Percentiles rank a stretch among this genome's conserved stretches.
Evolutionary conservation across 1,139 yeast genomes (phyloP).

Genomic region (Hanseniaspora sp.): DNA sequence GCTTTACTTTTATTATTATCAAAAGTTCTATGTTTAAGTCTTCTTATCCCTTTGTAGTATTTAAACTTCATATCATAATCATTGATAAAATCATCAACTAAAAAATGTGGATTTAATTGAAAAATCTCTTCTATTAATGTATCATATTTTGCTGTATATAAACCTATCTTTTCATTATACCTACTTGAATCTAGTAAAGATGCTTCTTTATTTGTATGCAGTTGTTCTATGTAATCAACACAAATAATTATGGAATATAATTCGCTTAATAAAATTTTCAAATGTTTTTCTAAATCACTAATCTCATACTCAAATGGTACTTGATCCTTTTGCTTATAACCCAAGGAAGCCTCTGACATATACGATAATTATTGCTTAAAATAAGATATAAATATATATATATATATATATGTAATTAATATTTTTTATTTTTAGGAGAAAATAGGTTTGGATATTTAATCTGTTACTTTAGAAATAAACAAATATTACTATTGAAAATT

Average conservation of each 20-base stretch:
- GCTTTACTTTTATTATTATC: neutral
- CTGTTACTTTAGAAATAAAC: too few species aligned
- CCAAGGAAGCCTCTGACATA: neutral
- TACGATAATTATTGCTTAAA: neutral
- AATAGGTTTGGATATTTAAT: too few species aligned
- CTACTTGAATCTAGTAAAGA: neutral
- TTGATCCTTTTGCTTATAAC: neutral
- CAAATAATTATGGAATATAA: neutral
- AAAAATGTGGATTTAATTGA: conserved; percentile 1
- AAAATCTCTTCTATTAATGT: conserved; percentile 2
- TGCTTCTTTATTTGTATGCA: neutral
- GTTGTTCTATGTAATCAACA: neutral
- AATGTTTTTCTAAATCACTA: neutral
- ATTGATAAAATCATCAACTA: neutral
- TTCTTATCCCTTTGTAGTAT: conserved; percentile 9
- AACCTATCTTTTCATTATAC: neutral
- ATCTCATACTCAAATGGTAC: conserved; percentile 2
- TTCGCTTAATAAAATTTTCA: neutral
- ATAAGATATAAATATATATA: too few species aligned
- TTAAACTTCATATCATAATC: neutral
- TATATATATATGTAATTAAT: too few species aligned
- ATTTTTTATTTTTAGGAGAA: too few species aligned
- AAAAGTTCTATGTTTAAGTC: neutral
- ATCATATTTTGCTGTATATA: neutral
- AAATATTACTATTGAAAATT: too few species aligned